A percentile compares a stretch with the other conserved stretches of the same genome.
Evolutionary conservation across 1,284 basidiomycete species (phyloP).

Genomic region (Apiotrichum domesticum): DNA sequence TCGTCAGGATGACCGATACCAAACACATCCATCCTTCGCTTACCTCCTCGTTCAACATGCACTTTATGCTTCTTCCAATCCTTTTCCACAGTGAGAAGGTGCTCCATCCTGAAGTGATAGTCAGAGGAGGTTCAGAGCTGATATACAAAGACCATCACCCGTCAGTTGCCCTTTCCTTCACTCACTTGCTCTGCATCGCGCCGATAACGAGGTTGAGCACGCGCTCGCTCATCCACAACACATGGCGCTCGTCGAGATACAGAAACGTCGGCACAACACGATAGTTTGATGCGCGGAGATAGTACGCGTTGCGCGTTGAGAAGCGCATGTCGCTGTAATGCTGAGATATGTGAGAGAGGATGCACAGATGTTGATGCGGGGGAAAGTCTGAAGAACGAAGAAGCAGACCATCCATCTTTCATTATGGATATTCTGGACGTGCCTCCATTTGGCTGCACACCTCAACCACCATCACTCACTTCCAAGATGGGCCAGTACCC

Average conservation of each 20-base stretch:
- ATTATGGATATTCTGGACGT: too few relatives aligned
- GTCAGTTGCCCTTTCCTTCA: neutral
- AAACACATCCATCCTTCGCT: neutral
- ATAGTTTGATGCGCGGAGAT: slow-evolving; percentile 41
- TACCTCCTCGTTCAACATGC: slow-evolving; percentile 42
- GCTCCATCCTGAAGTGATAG: slow-evolving; percentile 19
- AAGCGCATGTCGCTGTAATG: slow-evolving; percentile 25
- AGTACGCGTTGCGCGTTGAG: slow-evolving; percentile 43
- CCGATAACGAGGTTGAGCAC: slow-evolving; percentile 39
- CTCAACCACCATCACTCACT: too few relatives aligned
- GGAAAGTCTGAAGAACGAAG: too few relatives aligned
- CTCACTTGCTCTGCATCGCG: slow-evolving; percentile 33
- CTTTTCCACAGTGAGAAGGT: slow-evolving; percentile 24
- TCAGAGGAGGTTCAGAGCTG: neutral
- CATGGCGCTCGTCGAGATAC: slow-evolving; percentile 45
- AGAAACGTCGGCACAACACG: slow-evolving; percentile 40
- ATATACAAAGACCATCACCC: too few relatives aligned
- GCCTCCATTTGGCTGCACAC: too few relatives aligned
- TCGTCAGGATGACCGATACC: neutral
- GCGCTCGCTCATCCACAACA: slow-evolving; percentile 42
- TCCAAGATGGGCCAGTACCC: too few relatives aligned
- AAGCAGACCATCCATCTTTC: too few relatives aligned
- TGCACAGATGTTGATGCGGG: too few relatives aligned
- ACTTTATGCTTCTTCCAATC: slow-evolving; percentile 40
- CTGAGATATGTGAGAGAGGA: too few relatives aligned